These are phyloP conservation scores for Coemansia sp. DNA, from an alignment of 192 early-diverging fungal genomes.

Conservation along the genomic window DNA sequence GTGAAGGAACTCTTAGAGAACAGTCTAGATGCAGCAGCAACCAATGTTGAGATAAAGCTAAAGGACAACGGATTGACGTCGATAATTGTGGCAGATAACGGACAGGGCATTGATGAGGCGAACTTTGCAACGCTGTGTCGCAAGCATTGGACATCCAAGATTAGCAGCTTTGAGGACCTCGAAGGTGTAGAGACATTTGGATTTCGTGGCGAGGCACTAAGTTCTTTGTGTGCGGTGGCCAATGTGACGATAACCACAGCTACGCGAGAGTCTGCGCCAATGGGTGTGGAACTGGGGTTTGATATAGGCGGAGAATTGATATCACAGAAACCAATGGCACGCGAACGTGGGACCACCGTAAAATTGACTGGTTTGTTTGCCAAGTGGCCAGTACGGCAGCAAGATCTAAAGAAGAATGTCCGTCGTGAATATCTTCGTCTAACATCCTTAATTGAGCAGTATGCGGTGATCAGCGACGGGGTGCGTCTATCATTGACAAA, in stretches of 20 bases:
- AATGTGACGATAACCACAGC: slow-evolving; percentile 65
- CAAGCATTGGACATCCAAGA: slow-evolving; percentile 90
- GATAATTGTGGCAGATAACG: slow-evolving; percentile 86
- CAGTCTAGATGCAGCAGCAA: slow-evolving; percentile 83
- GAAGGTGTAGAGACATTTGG: slow-evolving; percentile 80
- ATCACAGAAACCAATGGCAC: slow-evolving; percentile 47
- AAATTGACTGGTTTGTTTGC: slow-evolving; percentile 74
- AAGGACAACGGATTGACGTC: slow-evolving; percentile 74
- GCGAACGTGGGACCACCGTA: slow-evolving; percentile 79
- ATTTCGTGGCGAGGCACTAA: slow-evolving; percentile 92
- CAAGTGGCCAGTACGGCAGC: slow-evolving; percentile 78
- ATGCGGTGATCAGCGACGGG: slow-evolving; percentile 70
- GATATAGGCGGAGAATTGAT: slow-evolving; percentile 63
- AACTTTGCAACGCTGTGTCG: slow-evolving; percentile 74
- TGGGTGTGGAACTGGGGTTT: slow-evolving; percentile 71
- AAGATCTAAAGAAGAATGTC: slow-evolving; percentile 83
- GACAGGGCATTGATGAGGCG: slow-evolving; percentile 66
- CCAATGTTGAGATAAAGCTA: slow-evolving; percentile 77
- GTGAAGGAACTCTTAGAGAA: slow-evolving; percentile 97
- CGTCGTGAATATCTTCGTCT: slow-evolving; percentile 77
- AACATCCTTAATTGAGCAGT: slow-evolving; percentile 77
- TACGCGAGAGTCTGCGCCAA: slow-evolving; percentile 54
- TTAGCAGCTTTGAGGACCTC: slow-evolving; percentile 75
- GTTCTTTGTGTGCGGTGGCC: slow-evolving; percentile 74
- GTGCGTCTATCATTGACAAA: slow-evolving; percentile 67